Percentiles rank a stretch among this genome's conserved stretches.
These are phyloP conservation scores for Trebouxia sp. DNA, from an alignment of 139 green algal genomes.

Conservation along the genomic window DNA sequence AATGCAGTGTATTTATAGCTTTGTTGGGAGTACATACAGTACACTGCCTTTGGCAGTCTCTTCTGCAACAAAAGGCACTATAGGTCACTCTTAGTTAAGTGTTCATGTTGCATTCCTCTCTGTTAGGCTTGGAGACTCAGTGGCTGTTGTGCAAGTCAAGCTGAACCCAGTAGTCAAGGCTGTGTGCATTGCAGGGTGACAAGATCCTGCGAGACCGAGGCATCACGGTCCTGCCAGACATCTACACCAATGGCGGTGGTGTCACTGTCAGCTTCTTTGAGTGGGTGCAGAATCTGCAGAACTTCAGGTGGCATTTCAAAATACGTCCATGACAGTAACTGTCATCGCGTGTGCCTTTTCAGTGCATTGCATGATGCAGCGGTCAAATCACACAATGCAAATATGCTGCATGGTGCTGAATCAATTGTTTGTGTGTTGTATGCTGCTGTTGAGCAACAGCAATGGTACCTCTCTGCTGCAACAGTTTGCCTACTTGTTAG, in stretches of 20 bases:
- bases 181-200: constrained; percentile 68
- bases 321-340: not conserved
- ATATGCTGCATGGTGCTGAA: too few relatives aligned
- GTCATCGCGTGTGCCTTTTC: too few relatives aligned
- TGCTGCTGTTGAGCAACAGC: too few relatives aligned
- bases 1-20: not conserved
- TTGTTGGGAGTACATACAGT: not conserved
- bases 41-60: not conserved
- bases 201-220: constrained; percentile 63
- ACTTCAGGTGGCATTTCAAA: constrained; percentile 35
- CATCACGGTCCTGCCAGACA: constrained; percentile 78
- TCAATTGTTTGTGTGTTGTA: too few relatives aligned
- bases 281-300: constrained; percentile 46
- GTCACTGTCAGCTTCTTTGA: constrained; percentile 58
- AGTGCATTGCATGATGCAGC: too few relatives aligned
- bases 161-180: too few relatives aligned
- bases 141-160: not conserved
- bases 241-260: constrained; percentile 65
- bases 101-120: too few relatives aligned
- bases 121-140: too few relatives aligned
- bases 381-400: too few relatives aligned
- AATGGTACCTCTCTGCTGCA: too few relatives aligned
- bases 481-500: not conserved
- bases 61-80: too few relatives aligned
- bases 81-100: too few relatives aligned